phyloP scores from a whole-genome alignment of 1,139 yeast genomes.

The Yamadazyma buinensis region DNA sequence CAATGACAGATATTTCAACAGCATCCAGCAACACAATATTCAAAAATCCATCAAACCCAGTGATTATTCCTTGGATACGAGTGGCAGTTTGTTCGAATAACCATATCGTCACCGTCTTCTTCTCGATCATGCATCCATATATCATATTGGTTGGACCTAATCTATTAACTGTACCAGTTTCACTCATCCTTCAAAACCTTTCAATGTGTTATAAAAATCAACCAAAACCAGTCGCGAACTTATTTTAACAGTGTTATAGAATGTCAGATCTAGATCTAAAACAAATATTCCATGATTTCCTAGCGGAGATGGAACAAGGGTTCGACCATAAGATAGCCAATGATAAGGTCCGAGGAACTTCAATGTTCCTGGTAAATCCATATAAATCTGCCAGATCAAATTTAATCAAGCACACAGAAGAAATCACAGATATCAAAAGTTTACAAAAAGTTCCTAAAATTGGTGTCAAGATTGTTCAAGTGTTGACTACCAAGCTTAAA shows the following conservation, averaged over 20 bases:
- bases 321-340: background rate
- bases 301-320: background rate
- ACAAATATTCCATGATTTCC: background rate
- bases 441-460: conserved; percentile 50
- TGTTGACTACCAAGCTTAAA: conserved; percentile 38
- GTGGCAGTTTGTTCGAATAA: conserved; percentile 77
- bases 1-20: conserved; percentile 51
- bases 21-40: conserved; percentile 93
- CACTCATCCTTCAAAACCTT: too few species aligned
- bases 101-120: conserved; percentile 79
- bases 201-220: too few species aligned
- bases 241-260: too few species aligned
- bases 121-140: conserved; percentile 82
- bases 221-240: too few species aligned
- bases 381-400: conserved; percentile 10
- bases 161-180: background rate
- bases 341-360: background rate
- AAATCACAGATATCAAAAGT: conserved; percentile 47
- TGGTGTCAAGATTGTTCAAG: conserved; percentile 58
- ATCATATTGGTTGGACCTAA: conserved; percentile 94
- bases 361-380: conserved; percentile 17
- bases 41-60: conserved; percentile 98
- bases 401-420: conserved; percentile 5
- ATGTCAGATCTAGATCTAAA: background rate
- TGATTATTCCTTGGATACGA: conserved; percentile 77